Conservation (phyloP, 2,329 filamentous ascomycete species). For the Colletotrichum siamense region DNA sequence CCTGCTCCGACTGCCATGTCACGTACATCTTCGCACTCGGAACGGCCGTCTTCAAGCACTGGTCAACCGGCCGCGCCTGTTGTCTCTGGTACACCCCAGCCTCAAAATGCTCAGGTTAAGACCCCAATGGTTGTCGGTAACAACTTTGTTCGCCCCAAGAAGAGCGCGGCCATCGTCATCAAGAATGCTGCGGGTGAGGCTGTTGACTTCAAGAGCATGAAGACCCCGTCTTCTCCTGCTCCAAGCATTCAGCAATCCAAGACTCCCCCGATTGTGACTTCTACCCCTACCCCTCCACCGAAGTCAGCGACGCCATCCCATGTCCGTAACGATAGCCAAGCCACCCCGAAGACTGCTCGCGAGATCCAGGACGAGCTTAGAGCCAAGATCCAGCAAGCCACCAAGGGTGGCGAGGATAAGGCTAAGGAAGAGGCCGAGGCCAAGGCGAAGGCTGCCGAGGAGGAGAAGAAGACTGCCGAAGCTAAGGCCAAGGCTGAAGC, state of each 20-base stretch:
- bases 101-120: slow-evolving; percentile 65
- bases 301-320: slow-evolving; percentile 75
- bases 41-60: slow-evolving; percentile 68
- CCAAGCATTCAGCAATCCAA: slow-evolving; percentile 62
- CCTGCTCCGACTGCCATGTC: slow-evolving; percentile 71
- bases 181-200: slow-evolving; percentile 83
- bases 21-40: slow-evolving; percentile 81
- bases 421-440: slow-evolving; percentile 39
- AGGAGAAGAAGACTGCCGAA: slow-evolving; percentile 32
- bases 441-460: slow-evolving; percentile 43
- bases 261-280: slow-evolving; percentile 74
- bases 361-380: slow-evolving; percentile 86
- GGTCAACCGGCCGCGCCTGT: slow-evolving; percentile 64
- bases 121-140: slow-evolving; percentile 45
- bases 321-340: slow-evolving; percentile 72
- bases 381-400: slow-evolving; percentile 74
- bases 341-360: slow-evolving; percentile 73
- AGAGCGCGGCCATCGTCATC: slow-evolving; percentile 81
- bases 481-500: slow-evolving; percentile 35
- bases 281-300: slow-evolving; percentile 80
- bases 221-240: slow-evolving; percentile 62
- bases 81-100: slow-evolving; percentile 66
- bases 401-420: slow-evolving; percentile 37
- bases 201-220: slow-evolving; percentile 66
- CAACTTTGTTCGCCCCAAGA: slow-evolving; percentile 60